phyloP scores from a whole-genome alignment of 225 moss, liverwort and hornwort species.

The Lunularia cruciata region DNA sequence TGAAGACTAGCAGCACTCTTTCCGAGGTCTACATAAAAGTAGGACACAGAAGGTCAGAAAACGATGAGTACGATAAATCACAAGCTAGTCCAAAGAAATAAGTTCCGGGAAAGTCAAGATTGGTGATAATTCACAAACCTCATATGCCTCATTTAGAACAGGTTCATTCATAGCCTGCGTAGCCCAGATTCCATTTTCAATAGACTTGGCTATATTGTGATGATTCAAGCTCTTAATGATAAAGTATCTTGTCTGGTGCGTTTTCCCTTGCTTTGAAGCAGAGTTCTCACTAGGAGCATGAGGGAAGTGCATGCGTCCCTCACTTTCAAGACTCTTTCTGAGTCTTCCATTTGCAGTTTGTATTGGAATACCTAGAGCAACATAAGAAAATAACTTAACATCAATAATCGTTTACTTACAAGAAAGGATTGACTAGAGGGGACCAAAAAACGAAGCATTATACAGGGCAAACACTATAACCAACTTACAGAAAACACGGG shows the following conservation, averaged over 20 bases:
- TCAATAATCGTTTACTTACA: not conserved
- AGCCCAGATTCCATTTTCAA: constrained; percentile 99
- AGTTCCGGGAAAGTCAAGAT: not conserved
- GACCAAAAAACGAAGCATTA: not conserved
- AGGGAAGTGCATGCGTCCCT: constrained; percentile 42
- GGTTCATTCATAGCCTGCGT: constrained; percentile 99
- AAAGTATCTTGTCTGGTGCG: constrained; percentile 70
- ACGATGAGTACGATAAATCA: not conserved
- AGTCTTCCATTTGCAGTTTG: constrained; percentile 46
- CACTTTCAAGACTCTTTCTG: constrained; percentile 42
- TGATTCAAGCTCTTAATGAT: constrained; percentile 99
- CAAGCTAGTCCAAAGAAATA: constrained; percentile 6
- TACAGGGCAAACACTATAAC: no score
- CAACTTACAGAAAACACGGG: no score
- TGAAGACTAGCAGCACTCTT: constrained; percentile 86
- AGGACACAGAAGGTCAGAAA: constrained; percentile 9
- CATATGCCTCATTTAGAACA: constrained; percentile 93
- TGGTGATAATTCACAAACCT: constrained; percentile 46
- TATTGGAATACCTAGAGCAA: constrained; percentile 26
- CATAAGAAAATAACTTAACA: not conserved
- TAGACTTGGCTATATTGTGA: constrained; percentile 97
- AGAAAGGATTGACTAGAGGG: not conserved
- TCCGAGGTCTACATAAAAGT: constrained; percentile 67
- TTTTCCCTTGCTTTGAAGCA: constrained; percentile 55
- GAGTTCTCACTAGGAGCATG: constrained; percentile 27